Evolutionary conservation across 768 basidiomycete species (phyloP).

Genomic region (Russula sp.): DNA sequence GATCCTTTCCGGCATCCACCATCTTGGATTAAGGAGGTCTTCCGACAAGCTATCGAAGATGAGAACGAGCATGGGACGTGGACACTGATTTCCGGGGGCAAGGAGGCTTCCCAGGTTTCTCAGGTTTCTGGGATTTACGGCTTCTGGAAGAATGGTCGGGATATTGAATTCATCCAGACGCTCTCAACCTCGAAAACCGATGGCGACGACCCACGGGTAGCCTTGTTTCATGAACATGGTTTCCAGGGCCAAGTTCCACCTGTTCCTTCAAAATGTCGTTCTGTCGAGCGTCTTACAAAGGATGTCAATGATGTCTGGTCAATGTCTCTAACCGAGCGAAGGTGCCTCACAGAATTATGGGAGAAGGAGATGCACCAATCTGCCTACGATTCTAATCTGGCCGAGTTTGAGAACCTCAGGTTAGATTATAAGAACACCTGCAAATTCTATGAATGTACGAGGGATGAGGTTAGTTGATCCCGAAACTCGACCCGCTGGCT

Average conservation of each 20-base stretch:
- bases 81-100: neutral
- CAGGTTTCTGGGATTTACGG: slow-evolving; percentile 2
- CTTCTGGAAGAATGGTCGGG: slow-evolving; percentile 9
- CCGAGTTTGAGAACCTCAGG: slow-evolving; percentile 41
- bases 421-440: slow-evolving; percentile 38
- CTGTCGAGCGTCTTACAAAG: slow-evolving; percentile 34
- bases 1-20: slow-evolving; percentile 42
- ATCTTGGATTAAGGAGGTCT: slow-evolving; percentile 2
- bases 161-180: neutral
- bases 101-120: neutral
- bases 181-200: neutral
- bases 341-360: slow-evolving; percentile 42
- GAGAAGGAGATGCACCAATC: slow-evolving; percentile 34
- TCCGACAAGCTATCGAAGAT: neutral
- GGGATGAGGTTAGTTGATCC: slow-evolving; percentile 43
- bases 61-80: slow-evolving; percentile 8
- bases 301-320: slow-evolving; percentile 42
- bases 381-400: slow-evolving; percentile 29
- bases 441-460: slow-evolving; percentile 34
- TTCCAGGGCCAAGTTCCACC: slow-evolving; percentile 32
- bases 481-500: neutral
- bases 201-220: neutral
- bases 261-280: slow-evolving; percentile 34
- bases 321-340: slow-evolving; percentile 46
- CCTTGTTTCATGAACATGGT: slow-evolving; percentile 37